phyloP scores from a whole-genome alignment of 2,329 filamentous ascomycete genomes.

The Taxawa tesnikishii region DNA sequence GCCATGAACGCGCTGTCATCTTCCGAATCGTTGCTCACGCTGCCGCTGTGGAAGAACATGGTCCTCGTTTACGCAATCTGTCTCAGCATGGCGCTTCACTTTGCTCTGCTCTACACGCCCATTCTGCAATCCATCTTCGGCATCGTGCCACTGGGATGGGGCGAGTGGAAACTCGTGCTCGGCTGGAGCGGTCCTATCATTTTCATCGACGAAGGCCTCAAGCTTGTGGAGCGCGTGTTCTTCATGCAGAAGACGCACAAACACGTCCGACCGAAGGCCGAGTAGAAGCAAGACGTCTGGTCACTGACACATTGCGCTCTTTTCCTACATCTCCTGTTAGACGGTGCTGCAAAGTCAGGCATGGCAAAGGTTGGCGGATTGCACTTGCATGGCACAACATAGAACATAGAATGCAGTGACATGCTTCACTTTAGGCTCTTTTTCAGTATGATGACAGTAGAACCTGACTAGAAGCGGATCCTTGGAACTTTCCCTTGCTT shows the following conservation, averaged over 20 bases:
- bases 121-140: slow-evolving; percentile 81
- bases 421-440: too few relatives aligned
- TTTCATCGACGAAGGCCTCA: slow-evolving; percentile 73
- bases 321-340: too few relatives aligned
- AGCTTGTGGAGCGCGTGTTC: slow-evolving; percentile 51
- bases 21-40: slow-evolving; percentile 82
- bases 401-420: too few relatives aligned
- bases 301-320: too few relatives aligned
- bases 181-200: slow-evolving; percentile 84
- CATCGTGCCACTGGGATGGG: slow-evolving; percentile 73
- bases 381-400: too few relatives aligned
- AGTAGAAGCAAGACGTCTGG: too few relatives aligned
- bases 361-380: too few relatives aligned
- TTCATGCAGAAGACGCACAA: slow-evolving; percentile 16
- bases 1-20: slow-evolving; percentile 96
- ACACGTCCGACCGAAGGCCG: slow-evolving; percentile 7
- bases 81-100: slow-evolving; percentile 89
- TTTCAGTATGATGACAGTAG: too few relatives aligned
- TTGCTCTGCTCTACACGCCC: slow-evolving; percentile 83
- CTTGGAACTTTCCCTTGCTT: too few relatives aligned
- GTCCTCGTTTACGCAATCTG: slow-evolving; percentile 92
- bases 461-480: too few relatives aligned
- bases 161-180: slow-evolving; percentile 87
- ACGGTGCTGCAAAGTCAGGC: too few relatives aligned
- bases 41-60: slow-evolving; percentile 97